A percentile compares a stretch with the other conserved stretches of the same genome.
Evolutionary conservation across 495 filamentous ascomycete species (phyloP).

Genomic region (Astrothelium macrocarpum): DNA sequence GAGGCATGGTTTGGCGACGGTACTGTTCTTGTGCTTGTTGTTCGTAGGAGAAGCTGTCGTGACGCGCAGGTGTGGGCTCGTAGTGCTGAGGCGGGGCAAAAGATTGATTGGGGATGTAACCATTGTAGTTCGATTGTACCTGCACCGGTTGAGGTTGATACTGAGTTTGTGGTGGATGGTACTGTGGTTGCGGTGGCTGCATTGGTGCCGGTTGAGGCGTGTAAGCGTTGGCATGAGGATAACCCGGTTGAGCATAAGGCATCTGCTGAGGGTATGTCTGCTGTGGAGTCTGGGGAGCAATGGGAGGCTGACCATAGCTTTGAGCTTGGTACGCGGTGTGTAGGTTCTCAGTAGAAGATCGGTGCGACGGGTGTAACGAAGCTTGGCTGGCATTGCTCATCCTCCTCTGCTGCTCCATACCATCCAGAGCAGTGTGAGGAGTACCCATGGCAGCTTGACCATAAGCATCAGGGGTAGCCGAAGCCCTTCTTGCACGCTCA

Average conservation of each 20-base stretch:
- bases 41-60: constrained; percentile 12
- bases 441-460: constrained; percentile 41
- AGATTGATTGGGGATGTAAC: constrained; percentile 4
- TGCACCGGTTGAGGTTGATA: constrained; percentile 13
- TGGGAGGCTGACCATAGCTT: constrained; percentile 27
- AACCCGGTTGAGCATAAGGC: constrained; percentile 23
- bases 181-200: constrained; percentile 22
- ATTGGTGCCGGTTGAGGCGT: constrained; percentile 5
- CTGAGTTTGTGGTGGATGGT: constrained; percentile 18
- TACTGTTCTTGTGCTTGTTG: constrained; percentile 9
- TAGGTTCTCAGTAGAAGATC: constrained; percentile 37
- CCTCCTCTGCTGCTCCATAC: constrained; percentile 54
- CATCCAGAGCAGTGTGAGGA: constrained; percentile 29
- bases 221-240: constrained; percentile 3
- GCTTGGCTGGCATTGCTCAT: constrained; percentile 57
- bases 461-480: constrained; percentile 52
- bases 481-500: constrained; percentile 41
- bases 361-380: constrained; percentile 31
- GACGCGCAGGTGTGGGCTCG: constrained; percentile 10
- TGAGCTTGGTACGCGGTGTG: constrained; percentile 26
- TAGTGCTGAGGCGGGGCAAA: constrained; percentile 7
- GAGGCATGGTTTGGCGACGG: constrained; percentile 5
- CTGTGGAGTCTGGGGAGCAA: constrained; percentile 30
- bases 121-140: constrained; percentile 7
- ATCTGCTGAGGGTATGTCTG: constrained; percentile 26